These are phyloP conservation scores for Cyclotella cryptica DNA, from an alignment of 108 stramenopile species.

Conservation along the genomic window DNA sequence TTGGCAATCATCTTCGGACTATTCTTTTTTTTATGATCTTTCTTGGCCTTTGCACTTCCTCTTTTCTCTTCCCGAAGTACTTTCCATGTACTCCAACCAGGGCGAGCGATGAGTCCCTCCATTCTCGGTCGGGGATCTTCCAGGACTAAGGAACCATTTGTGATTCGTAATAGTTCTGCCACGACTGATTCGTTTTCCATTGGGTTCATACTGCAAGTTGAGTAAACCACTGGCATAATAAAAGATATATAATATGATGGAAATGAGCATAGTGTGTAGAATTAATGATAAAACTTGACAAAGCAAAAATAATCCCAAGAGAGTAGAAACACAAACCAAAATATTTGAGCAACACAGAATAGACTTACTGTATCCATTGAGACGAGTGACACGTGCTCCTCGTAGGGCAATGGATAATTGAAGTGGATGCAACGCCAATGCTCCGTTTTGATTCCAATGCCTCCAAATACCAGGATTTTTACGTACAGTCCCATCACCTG, in stretches of 20 bases:
- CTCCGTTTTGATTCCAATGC: slow-evolving; percentile 71
- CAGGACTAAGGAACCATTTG: slow-evolving; percentile 85
- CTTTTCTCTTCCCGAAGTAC: slow-evolving; percentile 75
- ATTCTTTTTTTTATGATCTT: slow-evolving; percentile 74
- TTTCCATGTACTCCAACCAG: slow-evolving; percentile 90
- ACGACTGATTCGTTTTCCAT: slow-evolving; percentile 99
- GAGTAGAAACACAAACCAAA: no score
- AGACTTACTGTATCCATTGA: slow-evolving; percentile 82
- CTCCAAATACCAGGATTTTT: slow-evolving; percentile 95
- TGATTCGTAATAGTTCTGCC: slow-evolving; percentile 77
- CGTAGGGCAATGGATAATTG: slow-evolving; percentile 88
- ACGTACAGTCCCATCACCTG: slow-evolving; percentile 95
- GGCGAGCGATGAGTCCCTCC: slow-evolving; percentile 82
- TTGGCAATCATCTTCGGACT: slow-evolving; percentile 77
- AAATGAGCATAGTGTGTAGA: no score
- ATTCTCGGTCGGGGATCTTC: slow-evolving; percentile 76
- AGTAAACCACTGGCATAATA: slow-evolving; percentile 70
- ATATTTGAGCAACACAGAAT: not conserved
- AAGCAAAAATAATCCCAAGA: no score
- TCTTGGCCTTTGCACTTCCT: slow-evolving; percentile 53
- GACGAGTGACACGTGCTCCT: slow-evolving; percentile 82
- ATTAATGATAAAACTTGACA: no score
- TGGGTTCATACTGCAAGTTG: slow-evolving; percentile 98
- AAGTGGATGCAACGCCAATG: slow-evolving; percentile 79
- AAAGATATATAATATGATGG: no score